These are phyloP conservation scores for Penicillium palitans DNA, from an alignment of 2,329 filamentous ascomycete species.

Conservation along the genomic window DNA sequence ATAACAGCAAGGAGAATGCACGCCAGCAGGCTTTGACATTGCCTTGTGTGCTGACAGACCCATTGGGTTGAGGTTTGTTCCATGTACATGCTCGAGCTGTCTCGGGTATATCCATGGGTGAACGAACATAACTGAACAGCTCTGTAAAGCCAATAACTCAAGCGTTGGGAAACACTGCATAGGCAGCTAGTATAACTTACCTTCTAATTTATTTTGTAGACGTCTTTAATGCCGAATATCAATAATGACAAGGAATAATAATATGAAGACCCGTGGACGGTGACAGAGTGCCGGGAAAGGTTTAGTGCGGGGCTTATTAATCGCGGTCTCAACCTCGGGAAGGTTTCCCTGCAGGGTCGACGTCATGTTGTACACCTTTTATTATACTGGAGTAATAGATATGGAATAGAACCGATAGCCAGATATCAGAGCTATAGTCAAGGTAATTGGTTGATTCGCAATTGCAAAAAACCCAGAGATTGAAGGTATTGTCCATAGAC, in stretches of 20 bases:
- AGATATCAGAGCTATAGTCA: too few species aligned
- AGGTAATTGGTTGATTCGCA: background rate
- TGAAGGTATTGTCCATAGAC: too few species aligned
- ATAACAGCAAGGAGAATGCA: background rate
- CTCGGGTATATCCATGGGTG: background rate
- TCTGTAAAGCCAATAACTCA: background rate
- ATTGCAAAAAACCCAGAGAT: background rate
- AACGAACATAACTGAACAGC: background rate
- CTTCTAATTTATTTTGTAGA: background rate
- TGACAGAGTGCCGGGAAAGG: background rate
- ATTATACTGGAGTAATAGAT: background rate
- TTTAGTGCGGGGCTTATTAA: constrained; percentile 25
- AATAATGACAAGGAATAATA: background rate
- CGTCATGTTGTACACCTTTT: background rate
- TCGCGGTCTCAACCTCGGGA: constrained; percentile 1
- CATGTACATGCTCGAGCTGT: background rate
- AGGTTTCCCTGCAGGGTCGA: background rate
- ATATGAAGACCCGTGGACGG: background rate
- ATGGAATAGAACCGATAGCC: background rate
- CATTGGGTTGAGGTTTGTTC: background rate
- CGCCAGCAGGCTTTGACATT: too few species aligned
- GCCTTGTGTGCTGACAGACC: background rate
- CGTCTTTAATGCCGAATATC: background rate
- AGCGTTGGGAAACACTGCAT: background rate
- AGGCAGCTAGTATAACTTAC: background rate